A percentile compares a stretch with the other conserved stretches of the same genome.
These are phyloP conservation scores for Macrophomina phaseolina DNA, from an alignment of 2,329 filamentous ascomycete genomes.

Conservation along the genomic window DNA sequence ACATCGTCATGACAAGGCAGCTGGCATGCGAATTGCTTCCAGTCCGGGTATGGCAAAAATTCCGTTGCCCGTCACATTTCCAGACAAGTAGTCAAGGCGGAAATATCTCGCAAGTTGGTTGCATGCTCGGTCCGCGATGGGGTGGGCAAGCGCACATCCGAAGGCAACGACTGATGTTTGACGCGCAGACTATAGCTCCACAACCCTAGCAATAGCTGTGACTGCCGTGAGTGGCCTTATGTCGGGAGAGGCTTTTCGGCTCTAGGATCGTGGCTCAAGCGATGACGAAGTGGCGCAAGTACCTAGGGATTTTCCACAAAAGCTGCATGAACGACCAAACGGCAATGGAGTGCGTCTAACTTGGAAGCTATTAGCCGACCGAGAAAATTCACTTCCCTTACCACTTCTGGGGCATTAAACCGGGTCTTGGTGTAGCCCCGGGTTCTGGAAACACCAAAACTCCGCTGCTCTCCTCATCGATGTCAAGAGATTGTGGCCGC, in stretches of 20 bases:
- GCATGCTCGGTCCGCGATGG: background rate
- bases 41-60: background rate
- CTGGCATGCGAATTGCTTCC: background rate
- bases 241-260: constrained; percentile 17
- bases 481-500: background rate
- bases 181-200: background rate
- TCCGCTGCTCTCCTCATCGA: background rate
- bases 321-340: background rate
- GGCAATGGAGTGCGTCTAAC: background rate
- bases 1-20: too few species aligned
- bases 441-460: background rate
- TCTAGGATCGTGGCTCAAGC: background rate
- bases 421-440: background rate
- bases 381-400: background rate
- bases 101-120: background rate
- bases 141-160: background rate
- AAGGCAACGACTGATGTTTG: background rate
- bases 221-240: constrained; percentile 4
- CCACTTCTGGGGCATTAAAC: background rate
- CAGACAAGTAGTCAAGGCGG: background rate
- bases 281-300: background rate
- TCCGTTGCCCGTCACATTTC: background rate
- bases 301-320: background rate
- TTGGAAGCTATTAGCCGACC: background rate
- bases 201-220: background rate